Base-by-base conservation (phyloP, 345 rosid genomes). In the Heritiera fomes region DNA sequence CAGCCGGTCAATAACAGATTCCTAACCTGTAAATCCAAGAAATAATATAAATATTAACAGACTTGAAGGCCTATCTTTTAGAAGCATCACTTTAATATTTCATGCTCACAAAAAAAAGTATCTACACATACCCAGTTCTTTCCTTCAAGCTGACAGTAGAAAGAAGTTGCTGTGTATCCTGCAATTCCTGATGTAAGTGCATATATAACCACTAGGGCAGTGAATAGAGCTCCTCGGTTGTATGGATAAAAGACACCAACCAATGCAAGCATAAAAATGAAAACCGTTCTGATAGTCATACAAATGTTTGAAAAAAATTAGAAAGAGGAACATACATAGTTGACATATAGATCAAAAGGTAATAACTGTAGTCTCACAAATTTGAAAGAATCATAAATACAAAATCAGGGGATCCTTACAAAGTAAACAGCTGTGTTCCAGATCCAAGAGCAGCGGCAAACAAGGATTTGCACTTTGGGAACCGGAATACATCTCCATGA, bases 231-330 rank as follows among this genome's bases (percentile, higher is more conserved):
- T 79, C 98, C 98, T 3, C 98, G 91, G 77, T 94, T 94, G 86
- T 94, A 94, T 17, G 98, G 98, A 84, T 92, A 94, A 82, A 94
- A 92, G 40, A 92, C 97, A 73, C 98, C 98, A 83, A 94, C 98
- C 67, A 94, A 84, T 3, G 98, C 89, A 53, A 94, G 97, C 85
- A 92, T 82, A 80, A 94, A 92, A 38, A 94, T 94, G 82, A 92
- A 94, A 60, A 91, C 71, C 6, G 94, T 91, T 68, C 98, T 94
- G 90, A 3, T 76, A 69, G 60, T 40, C 17, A 28, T 17, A 56
- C 30, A 78, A 12, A 40, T 30, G 5, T 63, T 47, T 30, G 41
- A n/a, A 34, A 64, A 3, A 72, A 53, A 52, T 52, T 18, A 34
- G 13, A 60, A 40, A 70, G 65, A 61, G 68, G 32, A 43, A 20